phyloP scores from a whole-genome alignment of 2,329 filamentous ascomycete species.

The Botrytis cinerea region DNA sequence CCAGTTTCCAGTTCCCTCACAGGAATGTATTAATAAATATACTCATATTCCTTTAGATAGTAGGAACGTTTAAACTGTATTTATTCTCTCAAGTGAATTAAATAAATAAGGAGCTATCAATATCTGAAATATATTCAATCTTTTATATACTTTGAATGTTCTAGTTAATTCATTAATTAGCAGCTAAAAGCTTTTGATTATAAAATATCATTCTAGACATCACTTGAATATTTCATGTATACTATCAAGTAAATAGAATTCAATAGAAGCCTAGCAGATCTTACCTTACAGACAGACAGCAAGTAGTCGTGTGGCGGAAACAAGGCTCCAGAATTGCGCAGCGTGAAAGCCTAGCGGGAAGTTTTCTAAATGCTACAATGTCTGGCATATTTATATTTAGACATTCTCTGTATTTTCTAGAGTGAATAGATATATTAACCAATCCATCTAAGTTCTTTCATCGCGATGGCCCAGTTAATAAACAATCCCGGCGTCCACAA shows the following conservation, averaged over 20 bases:
- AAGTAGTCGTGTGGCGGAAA: neutral
- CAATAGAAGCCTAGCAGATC: neutral
- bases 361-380: neutral
- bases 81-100: neutral
- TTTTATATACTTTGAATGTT: neutral
- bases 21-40: too few species aligned
- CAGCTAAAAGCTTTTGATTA: neutral
- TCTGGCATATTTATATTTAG: neutral
- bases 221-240: neutral
- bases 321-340: slow-evolving; percentile 9
- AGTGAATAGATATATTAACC: neutral
- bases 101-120: fast-evolving
- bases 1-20: too few species aligned
- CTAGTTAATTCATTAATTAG: neutral
- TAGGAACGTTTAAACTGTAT: neutral
- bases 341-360: neutral
- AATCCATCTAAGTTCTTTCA: neutral
- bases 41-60: too few species aligned
- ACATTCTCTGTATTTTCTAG: fast-evolving
- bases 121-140: neutral
- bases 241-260: neutral
- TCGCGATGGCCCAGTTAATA: neutral
- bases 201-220: too few species aligned
- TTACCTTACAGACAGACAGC: neutral
- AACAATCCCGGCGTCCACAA: neutral